Base-by-base conservation (phyloP, 768 basidiomycete species). In the Collybia mongolica region DNA sequence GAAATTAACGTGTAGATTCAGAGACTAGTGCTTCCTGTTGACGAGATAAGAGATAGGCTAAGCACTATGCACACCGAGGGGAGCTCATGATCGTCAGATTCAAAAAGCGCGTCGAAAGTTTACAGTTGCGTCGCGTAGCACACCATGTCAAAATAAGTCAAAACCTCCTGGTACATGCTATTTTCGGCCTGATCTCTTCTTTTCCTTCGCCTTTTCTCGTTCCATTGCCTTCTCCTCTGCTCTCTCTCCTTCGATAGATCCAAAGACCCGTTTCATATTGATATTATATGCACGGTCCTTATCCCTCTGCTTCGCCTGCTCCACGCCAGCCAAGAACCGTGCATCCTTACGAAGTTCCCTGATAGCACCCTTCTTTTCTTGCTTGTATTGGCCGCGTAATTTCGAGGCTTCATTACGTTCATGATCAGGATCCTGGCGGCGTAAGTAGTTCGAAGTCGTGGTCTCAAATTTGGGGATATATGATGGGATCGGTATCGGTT, bases 291-390 rank as follows among this genome's bases (percentile, higher is more conserved):
- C 71, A 54, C 60, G 73, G 60, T 98, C 96, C 77, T 93, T 95
- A 73, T 89, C 88, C 66, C 75, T 71, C 71, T 92, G 88, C 63
- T 86, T 83, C 70, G 86, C 82, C 62, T 91, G 86, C 60, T 93
- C 85, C 63, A 95, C 93, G 23, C 76, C 77, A 8, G 96, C 93
- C 69, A 99, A 74, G 82, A 98, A 99, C 57, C 82, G 79, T 54
- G 93, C 86, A 64, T 99, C 97, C 75, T 98, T 98, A 53, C 97
- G 83, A 46, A 99, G 75, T 65, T 99, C 97, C 40, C 96, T 77
- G 54, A 99, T 93, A 4, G 97, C 97, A 39, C 97, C 95, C 76
- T 98, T 98, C 63, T 82, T 76, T 75, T 98, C 97, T 71, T 98
- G 88, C 72, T 95, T 95, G 74, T 93, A 88, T 64, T 94, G 83